phyloP scores from a whole-genome alignment of 768 basidiomycete species.

The Lentinula detonsa region DNA sequence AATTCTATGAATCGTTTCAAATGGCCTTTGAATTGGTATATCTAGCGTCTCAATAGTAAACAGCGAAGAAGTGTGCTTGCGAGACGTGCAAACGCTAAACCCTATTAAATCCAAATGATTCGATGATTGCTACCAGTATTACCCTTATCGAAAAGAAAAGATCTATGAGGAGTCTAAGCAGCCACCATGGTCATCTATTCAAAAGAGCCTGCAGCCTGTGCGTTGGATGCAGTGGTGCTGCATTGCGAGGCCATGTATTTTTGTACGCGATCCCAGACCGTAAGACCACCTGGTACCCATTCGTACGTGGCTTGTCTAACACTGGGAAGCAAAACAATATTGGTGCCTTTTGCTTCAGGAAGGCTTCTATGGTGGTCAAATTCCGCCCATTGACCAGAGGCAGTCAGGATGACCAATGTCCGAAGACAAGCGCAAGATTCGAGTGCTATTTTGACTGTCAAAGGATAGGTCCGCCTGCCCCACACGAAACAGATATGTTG shows the following conservation, averaged over 20 bases:
- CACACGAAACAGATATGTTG: conserved; percentile 5
- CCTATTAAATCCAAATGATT: not conserved
- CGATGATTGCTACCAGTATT: not conserved
- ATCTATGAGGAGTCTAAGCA: not conserved
- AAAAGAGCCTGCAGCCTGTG: not conserved
- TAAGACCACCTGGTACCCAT: conserved; percentile 4
- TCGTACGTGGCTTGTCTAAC: conserved; percentile 1
- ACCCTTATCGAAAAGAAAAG: not conserved
- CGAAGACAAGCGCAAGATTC: not conserved
- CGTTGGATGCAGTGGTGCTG: not conserved
- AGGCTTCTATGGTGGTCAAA: not conserved
- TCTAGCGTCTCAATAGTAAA: not conserved
- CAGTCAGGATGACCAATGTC: not conserved
- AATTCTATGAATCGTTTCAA: not conserved
- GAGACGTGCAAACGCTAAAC: not conserved
- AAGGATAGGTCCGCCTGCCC: not conserved
- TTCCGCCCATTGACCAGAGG: conserved; percentile 1
- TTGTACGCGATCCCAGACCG: conserved; percentile 4
- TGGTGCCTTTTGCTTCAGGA: not conserved
- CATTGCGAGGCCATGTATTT: not conserved
- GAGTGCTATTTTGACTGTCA: not conserved
- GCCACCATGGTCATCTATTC: not conserved
- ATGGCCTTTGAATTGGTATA: not conserved
- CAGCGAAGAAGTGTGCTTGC: not conserved
- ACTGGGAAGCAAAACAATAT: conserved; percentile 1